These are phyloP conservation scores for Penicillium mononematosum DNA, from an alignment of 495 filamentous ascomycete species.

Conservation along the genomic window DNA sequence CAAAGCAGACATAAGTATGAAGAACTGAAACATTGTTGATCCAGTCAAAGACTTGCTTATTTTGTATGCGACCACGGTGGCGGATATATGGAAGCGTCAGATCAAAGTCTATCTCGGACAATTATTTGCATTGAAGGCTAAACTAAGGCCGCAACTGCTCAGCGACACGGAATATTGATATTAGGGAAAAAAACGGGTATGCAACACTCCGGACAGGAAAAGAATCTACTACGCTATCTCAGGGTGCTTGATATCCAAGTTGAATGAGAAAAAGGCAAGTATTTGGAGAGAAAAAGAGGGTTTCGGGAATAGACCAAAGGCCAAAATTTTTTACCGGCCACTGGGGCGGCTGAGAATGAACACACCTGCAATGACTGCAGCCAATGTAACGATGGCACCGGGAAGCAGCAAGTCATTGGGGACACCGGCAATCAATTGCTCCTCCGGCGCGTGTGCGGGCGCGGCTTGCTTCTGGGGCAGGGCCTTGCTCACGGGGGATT, in stretches of 20 bases:
- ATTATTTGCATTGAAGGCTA: conserved; percentile 36
- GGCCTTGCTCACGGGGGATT: conserved; percentile 49
- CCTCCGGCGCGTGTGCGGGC: conserved; percentile 53
- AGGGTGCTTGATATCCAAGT: conserved; percentile 17
- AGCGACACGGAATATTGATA: conserved; percentile 33
- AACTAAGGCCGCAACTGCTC: conserved; percentile 25
- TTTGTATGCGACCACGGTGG: not conserved
- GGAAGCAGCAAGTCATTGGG: conserved; percentile 93
- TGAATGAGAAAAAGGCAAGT: conserved; percentile 16
- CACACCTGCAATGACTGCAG: conserved; percentile 88
- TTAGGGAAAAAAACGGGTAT: conserved; percentile 31
- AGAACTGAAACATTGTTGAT: not conserved
- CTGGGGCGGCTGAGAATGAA: conserved; percentile 84
- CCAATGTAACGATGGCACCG: conserved; percentile 90
- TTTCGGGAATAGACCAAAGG: conserved; percentile 16
- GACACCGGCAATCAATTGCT: conserved; percentile 84
- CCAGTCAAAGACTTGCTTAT: not conserved
- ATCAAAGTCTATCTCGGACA: conserved; percentile 6
- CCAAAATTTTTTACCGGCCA: conserved; percentile 51
- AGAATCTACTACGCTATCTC: conserved; percentile 7
- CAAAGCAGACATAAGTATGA: not conserved
- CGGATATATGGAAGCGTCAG: not conserved
- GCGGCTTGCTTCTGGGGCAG: conserved; percentile 27
- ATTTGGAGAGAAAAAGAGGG: conserved; percentile 16
- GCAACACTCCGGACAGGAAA: conserved; percentile 11